Evolutionary conservation across 441 rosid genomes (phyloP), one percentile per base, ranked within the genome.

Genomic region (Gossypium lobatum): DNA sequence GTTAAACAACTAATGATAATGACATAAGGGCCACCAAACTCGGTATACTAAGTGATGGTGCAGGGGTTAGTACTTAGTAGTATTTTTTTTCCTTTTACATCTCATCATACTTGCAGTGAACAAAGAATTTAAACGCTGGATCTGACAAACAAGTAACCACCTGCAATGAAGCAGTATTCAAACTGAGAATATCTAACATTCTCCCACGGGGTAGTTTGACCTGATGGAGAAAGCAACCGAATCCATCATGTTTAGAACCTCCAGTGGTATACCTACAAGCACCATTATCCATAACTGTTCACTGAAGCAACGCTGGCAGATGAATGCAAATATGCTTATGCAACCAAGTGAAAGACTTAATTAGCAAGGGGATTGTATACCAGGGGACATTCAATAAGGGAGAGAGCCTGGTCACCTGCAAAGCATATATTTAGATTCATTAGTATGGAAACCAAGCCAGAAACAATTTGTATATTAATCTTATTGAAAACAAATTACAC

Each of bases 221-320:
- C 52, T 79, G 83, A 75, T 84, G 75, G 74, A 62, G 73, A 73
- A 83, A 86, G 80, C 74, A 72, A 71, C 72, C 79, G 48, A 71
- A 53, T 65, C 81, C 83, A 60, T 63, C 75, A 71, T 74, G 76
- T 45, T 76, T 67, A 57, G 87, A 84, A 73, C 76, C 82, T 75
- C 70, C 78, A 59, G 82, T 82, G 58, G 76, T 80, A 79, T 85
- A 88, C 97, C 94, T 93, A 73, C 72, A 78, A 83, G 50, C 64
- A 73, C 68, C 72, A 76, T 34, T 6, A 73, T 45, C 70, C 57
- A 78, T 55, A 58, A 80, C 74, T 64, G 77, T 50, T 61, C 23
- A 39, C 31, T 69, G 66, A 75, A 75, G 46, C 34, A 66, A 74
- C 37, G 48, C 13, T 2, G 65, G 71, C 61, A 69, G 8, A 70